These are phyloP conservation scores for Paradendryphiella salina DNA, from an alignment of 2,329 filamentous ascomycete species.

Conservation along the genomic window DNA sequence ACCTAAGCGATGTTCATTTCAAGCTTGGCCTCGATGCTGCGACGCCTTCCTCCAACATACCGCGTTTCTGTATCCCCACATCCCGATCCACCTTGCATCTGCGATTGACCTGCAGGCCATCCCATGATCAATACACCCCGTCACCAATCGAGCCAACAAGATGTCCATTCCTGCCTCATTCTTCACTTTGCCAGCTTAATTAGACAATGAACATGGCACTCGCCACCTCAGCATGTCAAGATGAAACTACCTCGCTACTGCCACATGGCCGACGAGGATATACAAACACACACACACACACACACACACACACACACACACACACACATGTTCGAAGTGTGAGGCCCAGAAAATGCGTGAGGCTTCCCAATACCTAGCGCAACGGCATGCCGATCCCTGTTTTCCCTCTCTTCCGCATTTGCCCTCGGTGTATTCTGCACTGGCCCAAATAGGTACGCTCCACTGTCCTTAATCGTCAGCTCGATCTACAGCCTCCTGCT, in stretches of 20 bases:
- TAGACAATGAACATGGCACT: conserved; percentile 6
- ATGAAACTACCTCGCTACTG: conserved; percentile 4
- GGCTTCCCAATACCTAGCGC: conserved; percentile 7
- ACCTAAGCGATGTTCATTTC: conserved; percentile 2
- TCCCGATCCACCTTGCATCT: conserved; percentile 7
- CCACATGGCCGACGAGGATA: conserved; percentile 12
- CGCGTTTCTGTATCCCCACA: neutral
- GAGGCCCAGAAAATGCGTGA: neutral
- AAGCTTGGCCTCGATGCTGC: neutral
- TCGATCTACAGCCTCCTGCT: conserved; percentile 1
- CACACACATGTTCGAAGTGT: neutral
- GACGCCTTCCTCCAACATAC: neutral
- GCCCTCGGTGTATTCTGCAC: conserved; percentile 8
- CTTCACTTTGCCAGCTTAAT: neutral
- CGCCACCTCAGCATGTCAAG: conserved; percentile 3
- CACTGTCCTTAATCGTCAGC: neutral
- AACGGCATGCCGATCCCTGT: conserved; percentile 7
- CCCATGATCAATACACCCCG: neutral
- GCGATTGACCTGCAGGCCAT: conserved; percentile 4
- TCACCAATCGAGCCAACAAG: neutral
- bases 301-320: neutral
- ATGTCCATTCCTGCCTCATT: neutral
- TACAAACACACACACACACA: neutral
- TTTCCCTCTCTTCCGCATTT: conserved; percentile 4
- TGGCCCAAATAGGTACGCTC: neutral